These are phyloP conservation scores for Crucibulum laeve DNA, from an alignment of 768 basidiomycete species.

Conservation along the genomic window DNA sequence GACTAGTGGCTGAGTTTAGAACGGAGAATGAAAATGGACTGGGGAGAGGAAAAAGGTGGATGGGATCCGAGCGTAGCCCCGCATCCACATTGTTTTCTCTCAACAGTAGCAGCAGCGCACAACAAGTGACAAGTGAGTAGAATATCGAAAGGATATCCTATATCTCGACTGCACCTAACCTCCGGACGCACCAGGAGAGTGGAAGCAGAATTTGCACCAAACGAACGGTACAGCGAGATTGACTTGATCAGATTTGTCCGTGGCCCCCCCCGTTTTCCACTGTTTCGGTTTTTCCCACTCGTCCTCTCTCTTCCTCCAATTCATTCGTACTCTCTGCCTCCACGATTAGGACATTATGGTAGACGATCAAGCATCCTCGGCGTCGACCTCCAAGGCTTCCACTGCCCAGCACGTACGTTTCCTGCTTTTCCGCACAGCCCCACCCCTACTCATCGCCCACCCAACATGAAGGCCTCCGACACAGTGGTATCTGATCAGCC, in stretches of 20 bases:
- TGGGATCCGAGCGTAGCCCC: not conserved
- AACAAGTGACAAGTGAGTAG: too few species aligned
- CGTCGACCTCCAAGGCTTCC: slow-evolving; percentile 21
- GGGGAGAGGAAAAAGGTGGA: not conserved
- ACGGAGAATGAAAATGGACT: slow-evolving; percentile 15
- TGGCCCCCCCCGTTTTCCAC: slow-evolving; percentile 26
- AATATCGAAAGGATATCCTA: too few species aligned
- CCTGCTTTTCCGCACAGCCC: slow-evolving; percentile 9
- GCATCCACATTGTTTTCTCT: not conserved
- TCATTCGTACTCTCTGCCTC: slow-evolving; percentile 19
- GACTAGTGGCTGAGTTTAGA: slow-evolving; percentile 10
- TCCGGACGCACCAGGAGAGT: slow-evolving; percentile 9
- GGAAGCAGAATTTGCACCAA: slow-evolving; percentile 27
- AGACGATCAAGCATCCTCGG: slow-evolving; percentile 23
- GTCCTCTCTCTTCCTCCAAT: slow-evolving; percentile 17
- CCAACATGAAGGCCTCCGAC: slow-evolving; percentile 35
- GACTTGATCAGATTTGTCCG: slow-evolving; percentile 29
- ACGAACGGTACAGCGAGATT: slow-evolving; percentile 23
- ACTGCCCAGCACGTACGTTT: slow-evolving; percentile 18
- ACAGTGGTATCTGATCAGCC: slow-evolving; percentile 44
- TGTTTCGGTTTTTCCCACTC: slow-evolving; percentile 36
- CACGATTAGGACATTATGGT: slow-evolving; percentile 24
- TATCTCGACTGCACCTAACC: too few species aligned
- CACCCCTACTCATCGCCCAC: slow-evolving; percentile 7
- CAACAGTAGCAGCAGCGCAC: too few species aligned